Evolutionary conservation across 2,329 filamentous ascomycete species (phyloP), one percentile per base, ranked within the genome.

Genomic region (Colletotrichum sp.): DNA sequence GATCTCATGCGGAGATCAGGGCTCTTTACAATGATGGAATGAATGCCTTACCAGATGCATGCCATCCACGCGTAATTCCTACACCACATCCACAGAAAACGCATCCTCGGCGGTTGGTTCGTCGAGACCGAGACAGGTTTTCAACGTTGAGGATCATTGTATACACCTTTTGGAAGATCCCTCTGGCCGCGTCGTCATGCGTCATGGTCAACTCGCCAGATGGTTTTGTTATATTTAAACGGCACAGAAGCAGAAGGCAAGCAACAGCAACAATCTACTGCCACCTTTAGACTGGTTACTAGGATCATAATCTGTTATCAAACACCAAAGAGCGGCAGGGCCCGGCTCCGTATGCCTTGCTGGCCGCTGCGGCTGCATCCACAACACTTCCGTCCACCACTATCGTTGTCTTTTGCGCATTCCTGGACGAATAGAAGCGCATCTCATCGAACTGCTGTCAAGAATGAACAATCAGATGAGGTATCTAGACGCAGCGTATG

Each of bases 271-370:
- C n/a, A n/a, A n/a, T n/a, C n/a, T n/a, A n/a, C n/a, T n/a, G n/a
- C n/a, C n/a, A n/a, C n/a, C n/a, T n/a, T n/a, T n/a, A n/a, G n/a
- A n/a, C n/a, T n/a, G n/a, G n/a, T n/a, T n/a, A n/a, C n/a, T n/a
- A n/a, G n/a, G n/a, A n/a, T 49, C 10, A 21, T 7, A 5, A 49
- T 6, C 9, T 21, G 6, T 49, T 7, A 13, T 21, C 3, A 13
- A 52, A 21, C 44, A 13, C 12, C 44, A 52, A 8, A 21, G 0
- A 13, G 6, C 12, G 44, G 10, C 3, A 21, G 10, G 44, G 3
- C 8, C 2, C 10, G 1, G 0, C 1, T 0, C n/a, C n/a, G n/a
- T 2, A 3, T 52, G 6, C 0, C n/a, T 13, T 49, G 1, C 3
- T 5, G 6, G 44, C 44, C 12, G 6, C 6, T 52, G 12, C 6